phyloP scores from a whole-genome alignment of 106 monocot species.

The Acorus calamus region DNA sequence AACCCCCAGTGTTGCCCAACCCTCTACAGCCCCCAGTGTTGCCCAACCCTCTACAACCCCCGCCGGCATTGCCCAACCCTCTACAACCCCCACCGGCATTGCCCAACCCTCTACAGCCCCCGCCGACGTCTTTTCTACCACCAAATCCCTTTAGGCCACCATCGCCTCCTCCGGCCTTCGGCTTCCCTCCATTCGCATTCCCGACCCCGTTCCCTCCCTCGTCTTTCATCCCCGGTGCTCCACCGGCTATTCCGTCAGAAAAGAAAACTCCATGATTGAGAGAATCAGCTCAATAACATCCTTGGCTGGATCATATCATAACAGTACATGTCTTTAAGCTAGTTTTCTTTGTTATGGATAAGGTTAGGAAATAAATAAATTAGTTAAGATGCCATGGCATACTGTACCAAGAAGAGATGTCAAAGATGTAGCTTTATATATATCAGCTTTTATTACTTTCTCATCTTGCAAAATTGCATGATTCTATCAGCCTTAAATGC shows the following conservation, averaged over 20 bases:
- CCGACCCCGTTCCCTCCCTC: slow-evolving; percentile 4
- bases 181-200: slow-evolving; percentile 1
- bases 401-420: too few species aligned
- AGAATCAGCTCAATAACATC: too few species aligned
- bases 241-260: slow-evolving; percentile 8
- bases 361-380: too few species aligned
- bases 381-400: too few species aligned
- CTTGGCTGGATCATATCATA: too few species aligned
- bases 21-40: neutral
- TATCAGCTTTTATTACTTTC: too few species aligned
- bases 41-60: neutral
- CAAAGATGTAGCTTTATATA: too few species aligned
- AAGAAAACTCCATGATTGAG: slow-evolving; percentile 1
- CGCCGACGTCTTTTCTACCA: neutral
- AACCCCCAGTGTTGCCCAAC: neutral
- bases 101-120: slow-evolving; percentile 1
- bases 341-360: too few species aligned
- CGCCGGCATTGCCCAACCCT: neutral
- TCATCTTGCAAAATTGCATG: too few species aligned
- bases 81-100: slow-evolving; percentile 1
- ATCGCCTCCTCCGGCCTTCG: slow-evolving; percentile 11
- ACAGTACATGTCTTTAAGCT: too few species aligned
- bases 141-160: neutral
- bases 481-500: too few species aligned
- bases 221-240: slow-evolving; percentile 16